Evolutionary conservation across 2,329 filamentous ascomycete species (phyloP), one percentile per base, ranked within the genome.

Genomic region (Byssothecium circinans): DNA sequence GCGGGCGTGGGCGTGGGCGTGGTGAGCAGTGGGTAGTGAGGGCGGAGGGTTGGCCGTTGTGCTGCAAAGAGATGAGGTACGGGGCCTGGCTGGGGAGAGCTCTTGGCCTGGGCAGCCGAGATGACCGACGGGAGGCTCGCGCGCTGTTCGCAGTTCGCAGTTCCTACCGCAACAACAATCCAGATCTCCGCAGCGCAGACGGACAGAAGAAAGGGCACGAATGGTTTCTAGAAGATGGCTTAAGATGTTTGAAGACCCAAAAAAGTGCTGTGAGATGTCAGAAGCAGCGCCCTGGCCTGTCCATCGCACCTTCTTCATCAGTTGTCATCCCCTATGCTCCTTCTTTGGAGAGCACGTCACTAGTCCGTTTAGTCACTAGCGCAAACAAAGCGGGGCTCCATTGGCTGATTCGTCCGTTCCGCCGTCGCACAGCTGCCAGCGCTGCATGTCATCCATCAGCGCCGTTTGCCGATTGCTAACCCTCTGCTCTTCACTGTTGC

Each of bases 31-130:
- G 4, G 40, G 42, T 44, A 53, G 51, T 43, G 29, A 52, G 49
- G 47, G 49, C 49, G 45, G 58, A 45, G 51, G 53, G 47, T 46
- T 50, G 56, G 53, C 51, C 52, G 58, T 51, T 51, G 56, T 57
- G 57, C 46, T 61, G 61, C 53, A 54, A 23, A 32, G 29, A 32
- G 58, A 59, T 47, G 60, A 65, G 64, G 62, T 68, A 61, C 61
- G 59, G 58, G 54, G 58, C 56, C 58, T 56, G 49, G 60, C 53
- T 54, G 57, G 53, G 56, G 50, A 8, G 12, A 32, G 50, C 53
- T 57, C 58, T 59, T 59, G 58, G 59, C 56, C n/a, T n/a, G n/a
- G n/a, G n/a, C 60, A 66, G 57, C 62, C 65, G 62, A 65, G 58
- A 58, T 32, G 29, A 32, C 29, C 29, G 29, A 32, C 29, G 29